Evolutionary conservation across 768 basidiomycete genomes (phyloP), one percentile per base, ranked within the genome.

Genomic region (Mycena latifolia): DNA sequence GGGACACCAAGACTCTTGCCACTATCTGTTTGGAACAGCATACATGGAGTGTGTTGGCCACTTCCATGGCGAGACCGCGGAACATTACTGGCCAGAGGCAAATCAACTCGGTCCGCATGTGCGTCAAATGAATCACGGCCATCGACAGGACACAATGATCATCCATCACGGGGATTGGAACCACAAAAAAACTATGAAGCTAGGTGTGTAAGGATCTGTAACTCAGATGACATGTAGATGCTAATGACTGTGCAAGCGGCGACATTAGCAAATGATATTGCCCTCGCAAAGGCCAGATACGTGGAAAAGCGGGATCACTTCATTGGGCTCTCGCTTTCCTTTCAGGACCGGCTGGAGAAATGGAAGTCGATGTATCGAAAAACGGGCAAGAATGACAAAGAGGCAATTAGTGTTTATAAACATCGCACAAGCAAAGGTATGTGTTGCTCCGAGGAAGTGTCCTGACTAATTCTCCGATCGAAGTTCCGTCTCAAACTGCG

Each of bases 121-220:
- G 1, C 46, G 58, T 20, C 71, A 76, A 61, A 75, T 75, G 75
- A 71, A 71, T 27, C 46, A 51, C 5, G 74, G 72, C 2, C 63
- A 70, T 33, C 61, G 68, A 4, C 70, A 72, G 20, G 72, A 76
- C 45, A 71, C 72, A 0, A 65, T 76, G 35, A 67, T 72, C 37
- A 63, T 69, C 29, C 61, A 67, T 15, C 65, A 65, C 24, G 64
- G 67, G 8, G 59, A 65, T 46, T 70, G 70, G 74, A 75, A 75
- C 52, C 67, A 65, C 61, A 56, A 55, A 22, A 73, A 72, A 48
- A 65, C 41, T 2, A 33, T 45, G 35, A 31, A 39, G n/a, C n/a
- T 64, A 6, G 46, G 63, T 58, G 22, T 7, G 43, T n/a, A 7
- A 45, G 12, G 7, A 45, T 7, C 39, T 22, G 52, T 24, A 1